phyloP scores from a whole-genome alignment of 805 yeast species.

The Ogataea dorogensis region DNA sequence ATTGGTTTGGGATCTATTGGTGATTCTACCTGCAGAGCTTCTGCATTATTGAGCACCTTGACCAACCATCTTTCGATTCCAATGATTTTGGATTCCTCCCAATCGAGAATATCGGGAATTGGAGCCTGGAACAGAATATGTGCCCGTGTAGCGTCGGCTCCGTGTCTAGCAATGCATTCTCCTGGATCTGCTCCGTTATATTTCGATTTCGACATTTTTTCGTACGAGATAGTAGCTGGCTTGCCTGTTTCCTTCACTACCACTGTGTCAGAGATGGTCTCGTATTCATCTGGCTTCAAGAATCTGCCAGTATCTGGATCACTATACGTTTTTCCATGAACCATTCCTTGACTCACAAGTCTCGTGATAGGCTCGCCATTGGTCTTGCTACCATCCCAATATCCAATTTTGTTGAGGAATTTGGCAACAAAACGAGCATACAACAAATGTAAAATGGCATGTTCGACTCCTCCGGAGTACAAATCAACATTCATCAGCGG shows the following conservation, averaged over 20 bases:
- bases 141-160: conserved; percentile 94
- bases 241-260: conserved; percentile 48
- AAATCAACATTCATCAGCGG: conserved; percentile 77
- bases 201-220: conserved; percentile 96
- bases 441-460: conserved; percentile 87
- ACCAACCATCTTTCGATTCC: conserved; percentile 88
- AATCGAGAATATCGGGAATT: conserved; percentile 70
- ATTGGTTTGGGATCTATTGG: conserved; percentile 10
- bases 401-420: conserved; percentile 63
- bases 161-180: conserved; percentile 68
- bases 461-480: conserved; percentile 95
- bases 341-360: conserved; percentile 96
- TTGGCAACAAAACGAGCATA: conserved; percentile 86
- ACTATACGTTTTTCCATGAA: conserved; percentile 80
- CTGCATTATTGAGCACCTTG: conserved; percentile 44
- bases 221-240: conserved; percentile 58
- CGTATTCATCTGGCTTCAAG: conserved; percentile 76
- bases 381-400: conserved; percentile 59
- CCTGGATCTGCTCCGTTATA: conserved; percentile 92
- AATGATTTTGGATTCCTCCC: conserved; percentile 86
- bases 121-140: conserved; percentile 94
- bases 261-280: conserved; percentile 40
- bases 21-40: conserved; percentile 17
- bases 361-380: conserved; percentile 79
- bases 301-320: conserved; percentile 74